These are phyloP conservation scores for Salix udensis DNA, from an alignment of 345 rosid species.

Conservation along the genomic window DNA sequence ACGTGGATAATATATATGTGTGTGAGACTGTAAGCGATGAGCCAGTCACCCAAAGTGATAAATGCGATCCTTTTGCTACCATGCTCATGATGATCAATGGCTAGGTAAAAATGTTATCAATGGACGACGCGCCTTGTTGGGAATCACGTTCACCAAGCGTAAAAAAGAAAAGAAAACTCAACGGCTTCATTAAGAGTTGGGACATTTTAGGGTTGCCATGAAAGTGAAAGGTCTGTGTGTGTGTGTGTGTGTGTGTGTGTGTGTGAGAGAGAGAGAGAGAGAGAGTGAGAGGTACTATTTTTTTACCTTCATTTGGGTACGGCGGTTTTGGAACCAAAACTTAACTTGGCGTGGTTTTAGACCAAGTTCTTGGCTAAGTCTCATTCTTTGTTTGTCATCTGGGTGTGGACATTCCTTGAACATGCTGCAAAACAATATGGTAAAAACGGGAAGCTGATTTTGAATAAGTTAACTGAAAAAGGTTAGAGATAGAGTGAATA, in stretches of 20 bases:
- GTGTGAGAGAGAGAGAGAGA: background rate
- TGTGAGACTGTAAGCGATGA: background rate
- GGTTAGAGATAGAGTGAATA: background rate
- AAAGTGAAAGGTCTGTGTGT: background rate
- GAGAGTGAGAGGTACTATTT: background rate
- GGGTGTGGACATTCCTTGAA: constrained; percentile 96
- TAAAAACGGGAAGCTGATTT: background rate
- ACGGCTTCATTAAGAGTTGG: constrained; percentile 10
- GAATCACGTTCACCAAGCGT: constrained; percentile 9
- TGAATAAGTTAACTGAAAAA: background rate
- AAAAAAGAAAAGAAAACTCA: background rate
- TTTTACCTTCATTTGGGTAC: constrained; percentile 91
- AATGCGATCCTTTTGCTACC: constrained; percentile 24
- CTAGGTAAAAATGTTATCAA: background rate
- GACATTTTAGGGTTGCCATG: constrained; percentile 6
- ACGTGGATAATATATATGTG: constrained; percentile 1
- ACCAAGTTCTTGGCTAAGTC: constrained; percentile 85
- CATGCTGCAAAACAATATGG: constrained; percentile 45
- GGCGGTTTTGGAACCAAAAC: constrained; percentile 98
- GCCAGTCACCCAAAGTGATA: constrained; percentile 20
- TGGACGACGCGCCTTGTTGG: constrained; percentile 35
- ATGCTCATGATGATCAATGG: constrained; percentile 23
- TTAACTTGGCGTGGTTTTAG: constrained; percentile 94
- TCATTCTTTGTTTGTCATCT: constrained; percentile 85
- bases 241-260: too few species aligned